phyloP scores from a whole-genome alignment of 345 rosid species.

The Populus deltoides region DNA sequence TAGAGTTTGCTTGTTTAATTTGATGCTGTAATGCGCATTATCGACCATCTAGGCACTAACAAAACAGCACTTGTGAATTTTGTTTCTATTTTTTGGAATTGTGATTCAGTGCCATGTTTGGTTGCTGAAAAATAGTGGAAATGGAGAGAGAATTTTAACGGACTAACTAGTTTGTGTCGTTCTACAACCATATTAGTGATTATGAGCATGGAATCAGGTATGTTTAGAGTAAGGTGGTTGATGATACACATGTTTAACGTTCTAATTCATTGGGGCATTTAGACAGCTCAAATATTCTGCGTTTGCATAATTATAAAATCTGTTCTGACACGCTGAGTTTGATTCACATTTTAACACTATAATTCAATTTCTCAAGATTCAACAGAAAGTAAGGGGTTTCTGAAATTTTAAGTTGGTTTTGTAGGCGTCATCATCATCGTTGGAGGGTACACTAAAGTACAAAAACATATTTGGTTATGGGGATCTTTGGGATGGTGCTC shows the following conservation, averaged over 20 bases:
- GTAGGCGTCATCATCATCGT: constrained; percentile 77
- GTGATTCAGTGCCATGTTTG: constrained; percentile 3
- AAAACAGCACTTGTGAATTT: background rate
- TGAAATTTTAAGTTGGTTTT: constrained; percentile 27
- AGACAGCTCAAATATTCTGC: background rate
- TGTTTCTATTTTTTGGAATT: background rate
- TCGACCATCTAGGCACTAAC: background rate
- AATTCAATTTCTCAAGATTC: background rate
- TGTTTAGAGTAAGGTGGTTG: background rate
- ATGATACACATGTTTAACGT: background rate
- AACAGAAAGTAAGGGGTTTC: background rate
- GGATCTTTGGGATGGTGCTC: constrained; percentile 85
- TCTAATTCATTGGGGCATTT: background rate
- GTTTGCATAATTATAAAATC: background rate
- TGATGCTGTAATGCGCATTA: background rate
- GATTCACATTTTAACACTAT: background rate
- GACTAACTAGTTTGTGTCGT: background rate
- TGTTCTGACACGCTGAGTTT: background rate
- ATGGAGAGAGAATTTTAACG: background rate
- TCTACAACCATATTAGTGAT: background rate
- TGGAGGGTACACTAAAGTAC: constrained; percentile 76
- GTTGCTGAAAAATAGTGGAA: background rate
- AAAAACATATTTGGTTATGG: constrained; percentile 88
- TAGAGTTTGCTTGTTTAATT: background rate
- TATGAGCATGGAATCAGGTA: background rate